Base-by-base conservation (phyloP, 2,329 filamentous ascomycete species). In the Scytalidium sp. region DNA sequence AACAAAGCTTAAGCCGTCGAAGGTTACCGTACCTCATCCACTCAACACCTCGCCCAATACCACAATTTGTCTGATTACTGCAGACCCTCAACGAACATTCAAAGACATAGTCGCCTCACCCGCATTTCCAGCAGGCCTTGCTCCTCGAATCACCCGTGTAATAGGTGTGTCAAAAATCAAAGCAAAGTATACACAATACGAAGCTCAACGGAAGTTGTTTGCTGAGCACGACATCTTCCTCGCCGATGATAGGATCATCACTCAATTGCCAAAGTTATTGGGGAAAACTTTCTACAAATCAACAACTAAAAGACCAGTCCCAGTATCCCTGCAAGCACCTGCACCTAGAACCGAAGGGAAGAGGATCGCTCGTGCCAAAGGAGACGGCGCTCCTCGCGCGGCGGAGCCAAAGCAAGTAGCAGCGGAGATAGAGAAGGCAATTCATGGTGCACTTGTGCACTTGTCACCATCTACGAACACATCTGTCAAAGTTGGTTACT, bases 221-320 rank as follows among this genome's bases (percentile, higher is more conserved):
- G 75, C 83, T 41, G 90, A 96, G 69, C 90, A 97, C 70, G 94
- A 97, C 67, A 75, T 97, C 50, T 97, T 99, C 74, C 79, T 99
- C 50, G 93, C 88, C 46, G 94, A 99, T 67, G 89, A 96, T 64
- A 80, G 94, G 44, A 88, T 99, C 61, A 76, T 85, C 64, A 85
- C 80, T 66, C 73, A 77, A 22, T 78, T 97, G 52, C 90, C 92
- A 50, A 80, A 82, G 56, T 75, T 85, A 2, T 83, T 99, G 11
- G 94, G 93, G 60, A 97, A 96, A 75, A 87, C 87, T 2, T 97
- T 99, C 70, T 97, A 94, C 80, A 87, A 91, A 74, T 79, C 74
- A 50, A 89, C 86, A 3, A 71, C 73, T 56, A 97, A 97, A 79
- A 81, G 93, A 36, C 94, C 94, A 9, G 84, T 99, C 51, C 92